Percentiles rank a stretch among this genome's conserved stretches.
These are phyloP conservation scores for Agapanthus africanus DNA, from an alignment of 106 monocot species.

Conservation along the genomic window DNA sequence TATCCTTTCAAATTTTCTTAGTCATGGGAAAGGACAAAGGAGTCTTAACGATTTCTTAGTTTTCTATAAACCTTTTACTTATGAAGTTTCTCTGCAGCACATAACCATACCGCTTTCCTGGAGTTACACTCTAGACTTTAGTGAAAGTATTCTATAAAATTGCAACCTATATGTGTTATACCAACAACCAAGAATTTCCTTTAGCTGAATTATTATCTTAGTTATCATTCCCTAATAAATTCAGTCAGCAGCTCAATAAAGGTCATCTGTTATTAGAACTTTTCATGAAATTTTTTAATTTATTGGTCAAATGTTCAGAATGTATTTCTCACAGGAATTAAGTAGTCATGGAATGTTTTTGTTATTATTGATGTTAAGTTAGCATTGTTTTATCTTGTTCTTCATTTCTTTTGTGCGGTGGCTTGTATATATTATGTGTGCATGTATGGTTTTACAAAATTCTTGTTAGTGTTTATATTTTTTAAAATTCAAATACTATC, in stretches of 20 bases:
- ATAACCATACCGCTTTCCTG: background rate
- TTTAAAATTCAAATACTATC: background rate
- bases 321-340: too few relatives aligned
- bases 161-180: background rate
- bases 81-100: background rate
- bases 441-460: too few relatives aligned
- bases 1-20: too few relatives aligned
- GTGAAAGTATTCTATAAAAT: background rate
- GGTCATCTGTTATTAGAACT: too few relatives aligned
- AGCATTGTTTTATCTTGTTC: too few relatives aligned
- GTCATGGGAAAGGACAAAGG: too few relatives aligned
- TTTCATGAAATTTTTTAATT: too few relatives aligned
- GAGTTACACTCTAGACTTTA: background rate
- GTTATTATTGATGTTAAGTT: too few relatives aligned
- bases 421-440: too few relatives aligned
- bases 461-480: background rate
- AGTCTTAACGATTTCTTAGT: background rate
- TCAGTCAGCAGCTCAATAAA: background rate
- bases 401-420: too few relatives aligned
- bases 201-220: background rate
- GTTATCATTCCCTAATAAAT: conserved; percentile 1
- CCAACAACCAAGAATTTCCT: background rate
- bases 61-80: background rate
- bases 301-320: too few relatives aligned
- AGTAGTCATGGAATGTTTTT: too few relatives aligned